These are phyloP conservation scores for Exophiala spinifera DNA, from an alignment of 2,329 filamentous ascomycete genomes.

Conservation along the genomic window DNA sequence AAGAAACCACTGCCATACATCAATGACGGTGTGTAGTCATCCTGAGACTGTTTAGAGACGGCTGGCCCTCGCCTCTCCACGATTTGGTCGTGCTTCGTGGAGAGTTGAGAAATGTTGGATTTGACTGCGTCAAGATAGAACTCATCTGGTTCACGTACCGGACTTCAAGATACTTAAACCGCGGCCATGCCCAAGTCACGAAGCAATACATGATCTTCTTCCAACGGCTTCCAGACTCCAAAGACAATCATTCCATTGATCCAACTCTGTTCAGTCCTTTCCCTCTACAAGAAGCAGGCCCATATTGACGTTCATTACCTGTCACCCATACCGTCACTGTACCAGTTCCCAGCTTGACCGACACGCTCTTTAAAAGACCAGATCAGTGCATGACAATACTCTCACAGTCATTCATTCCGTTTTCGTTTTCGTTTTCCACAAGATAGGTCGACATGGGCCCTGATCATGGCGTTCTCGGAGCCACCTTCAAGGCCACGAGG, in stretches of 20 bases:
- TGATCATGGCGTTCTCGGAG: conserved; percentile 68
- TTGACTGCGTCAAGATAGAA: background rate
- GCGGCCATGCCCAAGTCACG: background rate
- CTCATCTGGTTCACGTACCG: background rate
- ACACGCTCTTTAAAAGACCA: no score
- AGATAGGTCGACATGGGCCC: conserved; percentile 23
- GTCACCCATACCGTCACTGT: background rate
- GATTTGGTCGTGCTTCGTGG: background rate
- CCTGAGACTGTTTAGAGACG: conserved; percentile 18
- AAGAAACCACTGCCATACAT: conserved; percentile 14
- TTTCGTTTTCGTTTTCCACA: conserved; percentile 2
- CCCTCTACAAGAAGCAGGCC: background rate
- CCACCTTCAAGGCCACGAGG: conserved; percentile 72
- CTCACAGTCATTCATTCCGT: background rate
- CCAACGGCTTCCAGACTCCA: background rate
- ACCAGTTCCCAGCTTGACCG: background rate
- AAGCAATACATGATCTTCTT: background rate
- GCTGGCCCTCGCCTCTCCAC: background rate
- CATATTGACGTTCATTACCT: background rate
- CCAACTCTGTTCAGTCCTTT: background rate
- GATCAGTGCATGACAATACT: background rate
- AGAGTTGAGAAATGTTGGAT: background rate
- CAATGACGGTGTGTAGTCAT: background rate
- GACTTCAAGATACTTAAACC: background rate
- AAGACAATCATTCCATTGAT: background rate